Conservation (phyloP, 2,329 filamentous ascomycete genomes). For the Penicillium occitanis region DNA sequence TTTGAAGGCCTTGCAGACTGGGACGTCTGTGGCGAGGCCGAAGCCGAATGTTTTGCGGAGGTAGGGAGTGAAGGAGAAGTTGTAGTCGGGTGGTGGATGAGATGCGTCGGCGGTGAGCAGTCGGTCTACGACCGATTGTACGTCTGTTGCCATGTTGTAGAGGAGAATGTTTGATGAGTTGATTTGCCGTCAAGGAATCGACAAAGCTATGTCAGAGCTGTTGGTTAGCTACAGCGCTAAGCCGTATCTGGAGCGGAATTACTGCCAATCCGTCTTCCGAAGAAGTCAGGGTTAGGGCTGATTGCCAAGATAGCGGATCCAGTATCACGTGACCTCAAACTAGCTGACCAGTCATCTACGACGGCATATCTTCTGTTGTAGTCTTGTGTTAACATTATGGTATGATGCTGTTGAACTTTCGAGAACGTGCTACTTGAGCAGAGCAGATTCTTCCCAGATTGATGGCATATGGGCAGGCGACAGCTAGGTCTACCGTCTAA, state of each 20-base stretch:
- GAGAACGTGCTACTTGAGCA: no score
- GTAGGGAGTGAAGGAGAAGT: constrained; percentile 86
- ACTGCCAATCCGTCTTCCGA: neutral
- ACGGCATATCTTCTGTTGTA: neutral
- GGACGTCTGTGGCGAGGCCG: constrained; percentile 73
- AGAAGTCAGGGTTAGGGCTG: neutral
- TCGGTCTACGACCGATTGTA: constrained; percentile 33
- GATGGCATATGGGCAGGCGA: neutral
- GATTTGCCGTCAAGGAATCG: neutral
- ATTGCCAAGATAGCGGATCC: no score
- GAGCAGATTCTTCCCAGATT: neutral
- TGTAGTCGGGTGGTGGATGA: constrained; percentile 44
- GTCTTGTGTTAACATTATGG: no score
- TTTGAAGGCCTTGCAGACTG: constrained; percentile 81
- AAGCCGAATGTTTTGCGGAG: constrained; percentile 80
- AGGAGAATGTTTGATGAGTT: neutral
- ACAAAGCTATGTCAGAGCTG: constrained; percentile 1
- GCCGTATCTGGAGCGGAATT: neutral
- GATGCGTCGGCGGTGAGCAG: constrained; percentile 38
- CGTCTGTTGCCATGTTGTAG: constrained; percentile 36
- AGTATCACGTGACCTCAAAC: neutral
- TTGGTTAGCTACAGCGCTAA: neutral
- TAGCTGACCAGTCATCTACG: neutral
- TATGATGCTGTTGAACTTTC: no score
- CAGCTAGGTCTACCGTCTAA: neutral